phyloP scores from a whole-genome alignment of 768 basidiomycete genomes.

The Hypholoma sublateritium region DNA sequence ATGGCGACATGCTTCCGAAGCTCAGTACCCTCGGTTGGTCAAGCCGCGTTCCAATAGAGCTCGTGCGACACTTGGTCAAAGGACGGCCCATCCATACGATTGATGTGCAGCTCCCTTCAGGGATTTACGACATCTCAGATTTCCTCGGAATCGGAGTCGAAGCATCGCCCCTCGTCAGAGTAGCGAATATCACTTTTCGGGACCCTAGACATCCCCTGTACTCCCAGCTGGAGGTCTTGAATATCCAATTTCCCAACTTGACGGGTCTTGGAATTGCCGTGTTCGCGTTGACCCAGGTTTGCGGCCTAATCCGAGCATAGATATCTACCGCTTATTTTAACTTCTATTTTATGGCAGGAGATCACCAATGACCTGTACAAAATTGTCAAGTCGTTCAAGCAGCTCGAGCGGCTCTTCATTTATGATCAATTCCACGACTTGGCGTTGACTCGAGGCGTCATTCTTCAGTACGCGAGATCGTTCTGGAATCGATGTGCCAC shows the following conservation, averaged over 20 bases:
- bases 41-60: neutral
- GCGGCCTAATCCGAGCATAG: neutral
- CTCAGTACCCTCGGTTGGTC: neutral
- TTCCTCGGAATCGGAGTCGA: neutral
- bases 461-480: neutral
- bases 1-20: neutral
- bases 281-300: neutral
- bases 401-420: neutral
- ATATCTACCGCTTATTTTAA: neutral
- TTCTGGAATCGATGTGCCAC: neutral
- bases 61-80: neutral
- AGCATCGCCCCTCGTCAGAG: neutral
- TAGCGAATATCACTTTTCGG: neutral
- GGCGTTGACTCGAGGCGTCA: neutral
- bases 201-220: neutral
- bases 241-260: neutral
- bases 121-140: neutral
- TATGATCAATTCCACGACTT: neutral
- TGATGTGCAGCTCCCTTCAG: neutral
- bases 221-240: neutral
- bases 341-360: neutral
- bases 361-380: neutral
- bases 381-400: neutral
- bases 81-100: neutral
- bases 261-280: neutral